Evolutionary conservation across 2,329 filamentous ascomycete genomes (phyloP).

Genomic region (Penicillium sp.): DNA sequence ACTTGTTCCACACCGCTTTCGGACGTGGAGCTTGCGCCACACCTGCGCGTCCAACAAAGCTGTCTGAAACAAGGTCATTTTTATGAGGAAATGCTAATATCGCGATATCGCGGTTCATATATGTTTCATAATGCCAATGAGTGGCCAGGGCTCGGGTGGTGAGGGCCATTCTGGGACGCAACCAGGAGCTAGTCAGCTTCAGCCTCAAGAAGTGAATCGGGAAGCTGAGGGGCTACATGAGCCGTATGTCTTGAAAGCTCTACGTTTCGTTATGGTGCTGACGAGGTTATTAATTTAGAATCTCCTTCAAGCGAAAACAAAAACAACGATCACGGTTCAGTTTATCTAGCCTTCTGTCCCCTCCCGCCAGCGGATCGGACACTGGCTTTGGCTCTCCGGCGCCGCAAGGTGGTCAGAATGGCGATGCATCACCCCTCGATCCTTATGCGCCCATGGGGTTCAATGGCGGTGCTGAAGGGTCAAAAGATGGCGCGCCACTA

Average conservation of each 20-base stretch:
- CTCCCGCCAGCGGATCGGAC: conserved; percentile 26
- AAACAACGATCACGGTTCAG: conserved; percentile 41
- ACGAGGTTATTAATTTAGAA: conserved; percentile 23
- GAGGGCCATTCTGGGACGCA: conserved; percentile 12
- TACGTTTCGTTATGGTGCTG: conserved; percentile 1
- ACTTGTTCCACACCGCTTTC: background rate
- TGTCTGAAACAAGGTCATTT: conserved; percentile 7
- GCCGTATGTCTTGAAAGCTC: conserved; percentile 30
- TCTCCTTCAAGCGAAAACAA: conserved; percentile 46
- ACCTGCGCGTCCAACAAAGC: conserved; percentile 24
- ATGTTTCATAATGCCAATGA: conserved; percentile 29
- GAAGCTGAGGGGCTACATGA: conserved; percentile 32
- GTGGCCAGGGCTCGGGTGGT: conserved; percentile 17
- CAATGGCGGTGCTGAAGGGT: conserved; percentile 26
- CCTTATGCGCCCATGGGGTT: conserved; percentile 19
- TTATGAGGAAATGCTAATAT: conserved; percentile 18
- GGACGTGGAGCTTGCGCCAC: conserved; percentile 28
- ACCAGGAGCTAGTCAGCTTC: conserved; percentile 12
- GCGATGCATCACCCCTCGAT: conserved; percentile 27
- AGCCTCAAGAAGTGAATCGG: conserved; percentile 22
- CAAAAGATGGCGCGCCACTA: conserved; percentile 43
- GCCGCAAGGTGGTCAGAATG: conserved; percentile 28
- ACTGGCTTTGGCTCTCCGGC: conserved; percentile 25
- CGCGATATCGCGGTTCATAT: conserved; percentile 17
- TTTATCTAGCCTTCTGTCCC: conserved; percentile 40